phyloP scores from a whole-genome alignment of 352 stramenopile genomes.

The Phytophthora rubi region DNA sequence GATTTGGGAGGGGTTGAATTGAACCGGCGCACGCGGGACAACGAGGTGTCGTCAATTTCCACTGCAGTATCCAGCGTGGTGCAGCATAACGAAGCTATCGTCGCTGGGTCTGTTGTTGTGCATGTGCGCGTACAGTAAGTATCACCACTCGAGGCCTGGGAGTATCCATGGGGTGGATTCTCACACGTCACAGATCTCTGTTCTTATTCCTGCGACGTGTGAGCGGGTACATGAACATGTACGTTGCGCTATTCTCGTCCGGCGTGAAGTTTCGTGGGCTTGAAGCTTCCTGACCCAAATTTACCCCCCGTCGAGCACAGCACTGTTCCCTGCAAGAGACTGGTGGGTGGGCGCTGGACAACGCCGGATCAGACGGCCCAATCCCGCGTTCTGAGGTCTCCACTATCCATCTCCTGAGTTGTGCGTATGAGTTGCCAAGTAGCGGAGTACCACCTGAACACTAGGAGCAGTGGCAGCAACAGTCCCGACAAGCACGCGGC shows the following conservation, averaged over 20 bases:
- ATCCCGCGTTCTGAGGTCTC: constrained; percentile 14
- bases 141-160: background rate
- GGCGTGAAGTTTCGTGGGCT: constrained; percentile 15
- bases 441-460: constrained; percentile 15
- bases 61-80: too few relatives aligned
- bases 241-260: constrained; percentile 17
- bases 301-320: background rate
- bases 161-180: constrained; percentile 3
- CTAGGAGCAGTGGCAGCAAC: background rate
- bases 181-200: constrained; percentile 10
- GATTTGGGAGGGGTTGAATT: background rate
- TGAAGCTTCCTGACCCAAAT: constrained; percentile 20
- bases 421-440: constrained; percentile 37
- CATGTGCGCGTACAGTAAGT: background rate
- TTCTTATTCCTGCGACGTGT: constrained; percentile 41
- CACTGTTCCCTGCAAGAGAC: constrained; percentile 19
- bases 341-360: constrained; percentile 16
- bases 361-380: constrained; percentile 15
- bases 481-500: constrained; percentile 17
- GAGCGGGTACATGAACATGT: constrained; percentile 2
- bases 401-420: constrained; percentile 23
- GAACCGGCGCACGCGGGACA: too few relatives aligned
- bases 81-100: too few relatives aligned
- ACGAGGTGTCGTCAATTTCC: too few relatives aligned
- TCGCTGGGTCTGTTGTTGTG: too few relatives aligned